A percentile compares a stretch with the other conserved stretches of the same genome.
Conservation (phyloP, 805 yeast species). For the Phaffomyces opuntiae region DNA sequence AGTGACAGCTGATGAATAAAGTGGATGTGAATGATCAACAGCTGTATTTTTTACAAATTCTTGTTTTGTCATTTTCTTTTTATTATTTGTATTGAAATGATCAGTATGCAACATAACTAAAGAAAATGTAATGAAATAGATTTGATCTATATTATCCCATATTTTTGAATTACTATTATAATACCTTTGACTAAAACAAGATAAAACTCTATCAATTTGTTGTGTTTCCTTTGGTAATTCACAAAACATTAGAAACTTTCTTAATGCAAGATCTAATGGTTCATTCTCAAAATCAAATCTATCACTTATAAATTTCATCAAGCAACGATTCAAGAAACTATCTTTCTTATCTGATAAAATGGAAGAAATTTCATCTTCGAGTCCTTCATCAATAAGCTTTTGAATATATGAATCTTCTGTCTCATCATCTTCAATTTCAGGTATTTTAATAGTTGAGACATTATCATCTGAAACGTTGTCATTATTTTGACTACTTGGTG, state of each 20-base stretch:
- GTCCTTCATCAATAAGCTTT: slow-evolving; percentile 21
- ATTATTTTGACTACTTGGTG: slow-evolving; percentile 11
- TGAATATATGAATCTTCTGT: slow-evolving; percentile 22
- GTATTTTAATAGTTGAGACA: slow-evolving; percentile 17
- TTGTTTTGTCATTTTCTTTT: slow-evolving; percentile 55
- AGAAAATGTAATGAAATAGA: slow-evolving; percentile 58
- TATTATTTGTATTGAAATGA: slow-evolving; percentile 59
- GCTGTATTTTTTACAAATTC: slow-evolving; percentile 50
- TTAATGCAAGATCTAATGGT: slow-evolving; percentile 60
- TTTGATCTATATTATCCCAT: slow-evolving; percentile 40
- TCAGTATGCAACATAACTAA: slow-evolving; percentile 71
- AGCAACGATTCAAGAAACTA: slow-evolving; percentile 21
- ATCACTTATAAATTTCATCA: slow-evolving; percentile 21
- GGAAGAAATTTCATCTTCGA: slow-evolving; percentile 25
- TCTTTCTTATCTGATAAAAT: slow-evolving; percentile 25
- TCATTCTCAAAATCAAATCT: slow-evolving; percentile 43
- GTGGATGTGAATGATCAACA: slow-evolving; percentile 21
- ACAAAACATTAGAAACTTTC: slow-evolving; percentile 50
- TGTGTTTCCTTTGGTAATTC: slow-evolving; percentile 68
- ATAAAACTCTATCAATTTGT: slow-evolving; percentile 65
- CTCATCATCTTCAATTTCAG: slow-evolving; percentile 24
- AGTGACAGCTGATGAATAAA: slow-evolving; percentile 24
- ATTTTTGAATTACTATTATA: slow-evolving; percentile 19
- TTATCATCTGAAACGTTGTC: neutral
- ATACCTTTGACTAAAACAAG: slow-evolving; percentile 49